Percentiles rank a stretch among this genome's conserved stretches.
These are phyloP conservation scores for Rhizopus microsporus DNA, from an alignment of 371 early-diverging fungal genomes.

Conservation along the genomic window DNA sequence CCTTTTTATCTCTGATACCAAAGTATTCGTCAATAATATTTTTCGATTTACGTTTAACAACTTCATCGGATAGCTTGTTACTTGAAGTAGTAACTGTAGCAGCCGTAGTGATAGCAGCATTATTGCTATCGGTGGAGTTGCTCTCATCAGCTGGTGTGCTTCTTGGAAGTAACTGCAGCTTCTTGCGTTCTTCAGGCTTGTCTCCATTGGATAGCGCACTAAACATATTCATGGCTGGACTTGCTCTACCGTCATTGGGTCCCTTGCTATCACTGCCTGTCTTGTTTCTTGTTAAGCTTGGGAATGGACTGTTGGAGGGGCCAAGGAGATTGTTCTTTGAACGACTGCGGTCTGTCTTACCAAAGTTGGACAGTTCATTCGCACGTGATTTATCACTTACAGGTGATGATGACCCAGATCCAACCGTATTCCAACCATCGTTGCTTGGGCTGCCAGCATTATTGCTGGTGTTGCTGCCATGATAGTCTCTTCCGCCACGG, in stretches of 20 bases:
- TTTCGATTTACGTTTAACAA: slow-evolving; percentile 63
- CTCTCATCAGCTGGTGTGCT: background rate
- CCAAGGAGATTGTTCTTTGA: slow-evolving; percentile 55
- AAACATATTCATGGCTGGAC: slow-evolving; percentile 60
- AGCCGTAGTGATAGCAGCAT: background rate
- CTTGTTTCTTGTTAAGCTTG: slow-evolving; percentile 37
- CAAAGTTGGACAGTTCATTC: slow-evolving; percentile 81
- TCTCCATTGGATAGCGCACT: slow-evolving; percentile 46
- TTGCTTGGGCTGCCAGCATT: slow-evolving; percentile 3
- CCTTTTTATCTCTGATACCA: slow-evolving; percentile 53
- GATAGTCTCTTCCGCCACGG: slow-evolving; percentile 42
- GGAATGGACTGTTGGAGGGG: slow-evolving; percentile 65
- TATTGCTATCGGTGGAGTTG: background rate
- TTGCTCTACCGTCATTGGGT: slow-evolving; percentile 28
- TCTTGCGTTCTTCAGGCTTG: slow-evolving; percentile 41
- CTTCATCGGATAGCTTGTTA: slow-evolving; percentile 52
- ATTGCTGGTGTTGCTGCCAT: slow-evolving; percentile 11
- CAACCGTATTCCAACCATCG: slow-evolving; percentile 79
- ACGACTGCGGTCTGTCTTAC: slow-evolving; percentile 73
- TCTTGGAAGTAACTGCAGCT: slow-evolving; percentile 36
- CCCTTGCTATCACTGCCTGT: slow-evolving; percentile 31
- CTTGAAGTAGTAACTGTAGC: slow-evolving; percentile 15
- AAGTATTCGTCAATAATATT: slow-evolving; percentile 75
- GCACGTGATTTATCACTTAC: slow-evolving; percentile 32
- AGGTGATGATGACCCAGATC: slow-evolving; percentile 35